These are phyloP conservation scores for Neonectria punicea DNA, from an alignment of 2,329 filamentous ascomycete genomes.

Conservation along the genomic window DNA sequence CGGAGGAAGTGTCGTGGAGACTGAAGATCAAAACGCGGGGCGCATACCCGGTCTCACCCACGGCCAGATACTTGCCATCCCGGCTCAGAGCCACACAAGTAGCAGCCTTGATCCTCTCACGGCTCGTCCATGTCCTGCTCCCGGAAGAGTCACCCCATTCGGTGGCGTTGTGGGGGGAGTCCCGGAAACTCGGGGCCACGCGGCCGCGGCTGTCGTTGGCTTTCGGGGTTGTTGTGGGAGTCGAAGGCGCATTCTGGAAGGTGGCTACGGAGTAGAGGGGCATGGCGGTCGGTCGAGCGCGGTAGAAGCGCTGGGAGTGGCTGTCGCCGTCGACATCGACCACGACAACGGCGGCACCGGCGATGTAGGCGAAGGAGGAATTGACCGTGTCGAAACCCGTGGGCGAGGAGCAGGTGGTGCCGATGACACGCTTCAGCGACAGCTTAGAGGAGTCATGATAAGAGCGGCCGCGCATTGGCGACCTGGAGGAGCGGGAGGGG, in stretches of 20 bases:
- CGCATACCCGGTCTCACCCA: conserved; percentile 95
- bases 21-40: conserved; percentile 92
- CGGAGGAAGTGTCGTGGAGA: conserved; percentile 80
- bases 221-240: conserved; percentile 66
- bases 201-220: conserved; percentile 72
- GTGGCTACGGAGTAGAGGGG: conserved; percentile 70
- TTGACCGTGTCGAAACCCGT: conserved; percentile 87
- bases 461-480: conserved; percentile 64
- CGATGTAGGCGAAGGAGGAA: conserved; percentile 87
- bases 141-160: conserved; percentile 72
- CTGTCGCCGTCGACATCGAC: conserved; percentile 78
- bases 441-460: conserved; percentile 68
- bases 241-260: conserved; percentile 61
- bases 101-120: conserved; percentile 93
- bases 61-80: conserved; percentile 87
- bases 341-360: conserved; percentile 92
- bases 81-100: conserved; percentile 90
- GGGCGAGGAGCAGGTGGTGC: conserved; percentile 85
- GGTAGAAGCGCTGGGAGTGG: conserved; percentile 86
- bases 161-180: conserved; percentile 56
- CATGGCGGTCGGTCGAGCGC: conserved; percentile 81
- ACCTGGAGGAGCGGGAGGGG: conserved; percentile 69
- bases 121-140: conserved; percentile 84
- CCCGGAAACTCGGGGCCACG: conserved; percentile 58
- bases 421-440: conserved; percentile 85